Evolutionary conservation across 371 early-diverging fungal genomes (phyloP).

Genomic region (Paramicrosporidium saccamoebae): DNA sequence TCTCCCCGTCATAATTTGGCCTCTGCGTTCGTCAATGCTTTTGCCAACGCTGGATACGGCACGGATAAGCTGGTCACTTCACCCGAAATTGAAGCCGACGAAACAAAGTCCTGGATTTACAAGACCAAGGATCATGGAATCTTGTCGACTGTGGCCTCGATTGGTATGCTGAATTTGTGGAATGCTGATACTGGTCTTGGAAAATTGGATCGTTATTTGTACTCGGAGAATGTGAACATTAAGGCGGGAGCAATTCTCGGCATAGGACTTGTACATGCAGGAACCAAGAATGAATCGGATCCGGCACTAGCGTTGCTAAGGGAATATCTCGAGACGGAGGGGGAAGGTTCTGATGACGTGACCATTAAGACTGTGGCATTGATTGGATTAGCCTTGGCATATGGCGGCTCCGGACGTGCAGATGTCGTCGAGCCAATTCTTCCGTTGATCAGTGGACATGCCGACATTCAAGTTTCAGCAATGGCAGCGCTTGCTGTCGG

Average conservation of each 20-base stretch:
- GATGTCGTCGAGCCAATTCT: conserved; percentile 46
- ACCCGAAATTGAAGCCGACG: conserved; percentile 24
- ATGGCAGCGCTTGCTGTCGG: conserved; percentile 70
- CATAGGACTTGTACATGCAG: conserved; percentile 60
- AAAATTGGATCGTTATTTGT: conserved; percentile 69
- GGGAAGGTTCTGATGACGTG: conserved; percentile 3
- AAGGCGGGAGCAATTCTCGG: conserved; percentile 86
- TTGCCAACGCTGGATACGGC: conserved; percentile 85
- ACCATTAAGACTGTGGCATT: conserved; percentile 8
- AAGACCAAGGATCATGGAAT: conserved; percentile 88
- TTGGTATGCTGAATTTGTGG: conserved; percentile 73
- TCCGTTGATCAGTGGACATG: conserved; percentile 32
- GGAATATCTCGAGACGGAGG: conserved; percentile 32
- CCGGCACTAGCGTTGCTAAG: conserved; percentile 63
- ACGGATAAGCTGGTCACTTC: conserved; percentile 47
- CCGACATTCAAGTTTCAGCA: conserved; percentile 50
- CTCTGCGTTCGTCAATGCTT: conserved; percentile 84
- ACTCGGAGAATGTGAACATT: conserved; percentile 49
- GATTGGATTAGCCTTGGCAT: conserved; percentile 59
- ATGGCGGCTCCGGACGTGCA: conserved; percentile 59
- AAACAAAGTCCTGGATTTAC: conserved; percentile 43
- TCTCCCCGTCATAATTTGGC: conserved; percentile 80
- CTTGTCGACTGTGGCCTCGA: conserved; percentile 72
- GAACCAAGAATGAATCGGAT: conserved; percentile 64
- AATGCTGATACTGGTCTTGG: conserved; percentile 61